Percentiles rank a stretch among this genome's conserved stretches.
These are phyloP conservation scores for Fusarium palustre DNA, from an alignment of 2,329 filamentous ascomycete genomes.

Conservation along the genomic window DNA sequence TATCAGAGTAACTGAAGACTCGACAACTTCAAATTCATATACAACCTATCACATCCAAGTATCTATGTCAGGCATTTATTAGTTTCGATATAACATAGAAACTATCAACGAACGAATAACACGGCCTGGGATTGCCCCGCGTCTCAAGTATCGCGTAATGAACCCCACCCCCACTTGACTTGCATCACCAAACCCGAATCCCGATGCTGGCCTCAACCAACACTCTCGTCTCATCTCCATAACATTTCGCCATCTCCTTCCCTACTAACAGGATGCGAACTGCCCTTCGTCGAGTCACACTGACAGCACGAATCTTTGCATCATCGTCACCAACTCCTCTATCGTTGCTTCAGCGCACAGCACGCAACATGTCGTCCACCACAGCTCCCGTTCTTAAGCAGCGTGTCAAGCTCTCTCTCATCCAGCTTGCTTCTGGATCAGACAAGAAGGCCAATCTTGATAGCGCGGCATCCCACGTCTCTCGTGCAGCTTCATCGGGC, in stretches of 20 bases:
- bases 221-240: conserved; percentile 4
- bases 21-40: background rate
- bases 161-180: conserved; percentile 34
- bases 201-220: conserved; percentile 22
- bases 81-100: background rate
- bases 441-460: conserved; percentile 89
- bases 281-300: conserved; percentile 19
- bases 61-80: background rate
- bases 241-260: background rate
- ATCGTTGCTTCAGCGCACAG: conserved; percentile 30
- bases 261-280: conserved; percentile 35
- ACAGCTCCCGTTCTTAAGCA: conserved; percentile 71
- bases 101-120: conserved; percentile 30
- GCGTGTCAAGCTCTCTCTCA: conserved; percentile 81
- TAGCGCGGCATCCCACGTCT: conserved; percentile 83
- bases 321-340: conserved; percentile 28
- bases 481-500: conserved; percentile 79
- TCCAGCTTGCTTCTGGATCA: conserved; percentile 83
- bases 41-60: background rate
- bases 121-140: conserved; percentile 24
- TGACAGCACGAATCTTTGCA: conserved; percentile 27
- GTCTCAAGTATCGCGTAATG: conserved; percentile 27
- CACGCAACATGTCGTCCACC: conserved; percentile 52
- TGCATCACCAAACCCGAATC: conserved; percentile 21
- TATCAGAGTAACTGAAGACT: background rate